Evolutionary conservation across 805 yeast genomes (phyloP).

Genomic region (Metschnikowia lachancei): DNA sequence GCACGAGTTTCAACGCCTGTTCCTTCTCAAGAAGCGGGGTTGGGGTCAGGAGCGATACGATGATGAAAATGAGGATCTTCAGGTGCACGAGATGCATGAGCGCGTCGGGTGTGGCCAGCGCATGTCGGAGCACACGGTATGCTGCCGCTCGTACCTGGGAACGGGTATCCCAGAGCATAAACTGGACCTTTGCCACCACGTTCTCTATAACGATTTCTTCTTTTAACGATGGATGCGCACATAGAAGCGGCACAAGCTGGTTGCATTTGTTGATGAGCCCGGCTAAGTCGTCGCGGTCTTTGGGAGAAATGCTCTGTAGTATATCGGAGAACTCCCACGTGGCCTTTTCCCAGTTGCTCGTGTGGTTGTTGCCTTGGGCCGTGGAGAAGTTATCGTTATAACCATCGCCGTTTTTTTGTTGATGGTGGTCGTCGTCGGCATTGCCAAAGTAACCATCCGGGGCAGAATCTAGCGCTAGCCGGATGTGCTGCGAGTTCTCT

Average conservation of each 20-base stretch:
- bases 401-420: neutral
- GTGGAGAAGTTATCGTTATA: neutral
- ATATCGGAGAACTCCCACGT: slow-evolving; percentile 66
- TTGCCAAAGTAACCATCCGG: neutral
- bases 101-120: slow-evolving; percentile 54
- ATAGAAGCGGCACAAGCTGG: slow-evolving; percentile 56
- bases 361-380: neutral
- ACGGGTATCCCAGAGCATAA: slow-evolving; percentile 54
- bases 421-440: neutral
- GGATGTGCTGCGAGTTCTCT: slow-evolving; percentile 12
- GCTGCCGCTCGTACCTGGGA: slow-evolving; percentile 72
- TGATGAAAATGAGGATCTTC: slow-evolving; percentile 60
- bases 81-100: slow-evolving; percentile 51
- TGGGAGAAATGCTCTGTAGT: slow-evolving; percentile 49
- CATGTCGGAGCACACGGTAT: slow-evolving; percentile 66
- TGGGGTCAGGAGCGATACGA: slow-evolving; percentile 62
- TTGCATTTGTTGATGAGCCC: slow-evolving; percentile 60
- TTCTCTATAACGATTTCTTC: slow-evolving; percentile 61
- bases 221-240: slow-evolving; percentile 56
- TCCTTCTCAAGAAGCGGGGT: slow-evolving; percentile 60
- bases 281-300: slow-evolving; percentile 46
- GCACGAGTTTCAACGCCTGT: slow-evolving; percentile 70
- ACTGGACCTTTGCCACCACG: slow-evolving; percentile 56
- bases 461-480: neutral
- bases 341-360: slow-evolving; percentile 19